Evolutionary conservation across 331 rosid species (phyloP).

Genomic region (Cucumis variabilis): DNA sequence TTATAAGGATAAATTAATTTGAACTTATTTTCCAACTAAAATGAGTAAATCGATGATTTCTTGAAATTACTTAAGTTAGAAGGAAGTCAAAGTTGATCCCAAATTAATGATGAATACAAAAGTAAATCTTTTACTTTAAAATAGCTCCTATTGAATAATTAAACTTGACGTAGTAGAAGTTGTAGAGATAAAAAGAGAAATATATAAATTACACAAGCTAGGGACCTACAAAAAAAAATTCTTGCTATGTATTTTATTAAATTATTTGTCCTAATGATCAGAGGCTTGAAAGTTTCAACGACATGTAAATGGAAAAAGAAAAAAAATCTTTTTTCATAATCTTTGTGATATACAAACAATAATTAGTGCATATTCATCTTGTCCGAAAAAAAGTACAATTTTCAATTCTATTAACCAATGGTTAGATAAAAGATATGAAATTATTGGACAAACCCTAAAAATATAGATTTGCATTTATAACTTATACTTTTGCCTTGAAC

Average conservation of each 20-base stretch:
- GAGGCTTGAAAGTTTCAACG: constrained; percentile 21
- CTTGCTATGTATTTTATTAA: neutral
- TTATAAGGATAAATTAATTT: neutral
- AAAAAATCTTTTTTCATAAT: neutral
- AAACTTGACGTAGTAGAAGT: neutral
- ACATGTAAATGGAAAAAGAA: neutral
- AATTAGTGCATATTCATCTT: neutral
- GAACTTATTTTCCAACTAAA: too few species aligned
- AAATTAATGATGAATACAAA: constrained; percentile 7
- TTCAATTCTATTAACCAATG: neutral
- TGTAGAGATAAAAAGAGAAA: neutral
- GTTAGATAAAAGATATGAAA: neutral
- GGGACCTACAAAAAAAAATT: constrained; percentile 1
- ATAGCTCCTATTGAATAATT: neutral
- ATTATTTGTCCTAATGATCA: constrained; percentile 16
- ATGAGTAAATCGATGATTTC: neutral
- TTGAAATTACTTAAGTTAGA: neutral
- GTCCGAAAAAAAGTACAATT: neutral
- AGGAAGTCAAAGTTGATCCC: neutral
- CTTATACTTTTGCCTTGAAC: neutral
- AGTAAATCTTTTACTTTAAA: neutral
- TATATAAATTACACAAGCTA: neutral
- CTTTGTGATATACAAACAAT: neutral
- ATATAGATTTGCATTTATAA: neutral
- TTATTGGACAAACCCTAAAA: neutral